Conservation (phyloP, 2,329 filamentous ascomycete species). For the Fusarium penzigii region DNA sequence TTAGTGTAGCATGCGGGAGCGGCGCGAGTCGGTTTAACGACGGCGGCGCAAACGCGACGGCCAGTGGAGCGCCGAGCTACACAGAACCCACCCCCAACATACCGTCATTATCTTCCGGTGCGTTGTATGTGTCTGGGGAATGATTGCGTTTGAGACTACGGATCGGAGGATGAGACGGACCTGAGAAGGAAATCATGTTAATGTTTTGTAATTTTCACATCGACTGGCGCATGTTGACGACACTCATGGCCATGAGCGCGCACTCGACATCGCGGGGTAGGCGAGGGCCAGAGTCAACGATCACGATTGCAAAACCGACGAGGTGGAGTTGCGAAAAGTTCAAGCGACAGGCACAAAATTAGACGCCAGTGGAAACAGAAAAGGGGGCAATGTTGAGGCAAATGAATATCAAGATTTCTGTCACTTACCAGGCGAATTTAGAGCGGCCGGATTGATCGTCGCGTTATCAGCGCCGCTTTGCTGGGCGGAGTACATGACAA, state of each 20-base stretch:
- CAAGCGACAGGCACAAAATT: too few relatives aligned
- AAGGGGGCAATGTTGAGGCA: too few relatives aligned
- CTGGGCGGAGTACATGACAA: slow-evolving; percentile 42
- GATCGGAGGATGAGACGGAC: slow-evolving; percentile 53
- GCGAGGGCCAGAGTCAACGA: too few relatives aligned
- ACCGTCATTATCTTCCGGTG: slow-evolving; percentile 66
- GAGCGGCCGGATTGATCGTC: slow-evolving; percentile 87
- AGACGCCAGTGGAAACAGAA: too few relatives aligned
- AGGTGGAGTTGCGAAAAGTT: too few relatives aligned
- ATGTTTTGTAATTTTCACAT: slow-evolving; percentile 24
- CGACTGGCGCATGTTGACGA: too few relatives aligned
- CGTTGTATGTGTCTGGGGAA: slow-evolving; percentile 68
- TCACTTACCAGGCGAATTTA: slow-evolving; percentile 75
- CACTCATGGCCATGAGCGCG: too few relatives aligned
- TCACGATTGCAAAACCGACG: too few relatives aligned
- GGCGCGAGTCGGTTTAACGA: slow-evolving; percentile 15
- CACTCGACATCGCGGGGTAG: too few relatives aligned
- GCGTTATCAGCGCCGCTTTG: slow-evolving; percentile 79
- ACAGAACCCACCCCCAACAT: slow-evolving; percentile 51
- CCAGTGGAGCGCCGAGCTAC: slow-evolving; percentile 39
- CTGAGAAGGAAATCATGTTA: slow-evolving; percentile 37
- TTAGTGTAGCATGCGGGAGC: slow-evolving; percentile 13
- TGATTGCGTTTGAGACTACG: slow-evolving; percentile 79
- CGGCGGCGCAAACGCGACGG: slow-evolving; percentile 27
- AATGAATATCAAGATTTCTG: slow-evolving; percentile 8